These are phyloP conservation scores for Quercus phellos DNA, from an alignment of 331 rosid genomes.

Conservation along the genomic window DNA sequence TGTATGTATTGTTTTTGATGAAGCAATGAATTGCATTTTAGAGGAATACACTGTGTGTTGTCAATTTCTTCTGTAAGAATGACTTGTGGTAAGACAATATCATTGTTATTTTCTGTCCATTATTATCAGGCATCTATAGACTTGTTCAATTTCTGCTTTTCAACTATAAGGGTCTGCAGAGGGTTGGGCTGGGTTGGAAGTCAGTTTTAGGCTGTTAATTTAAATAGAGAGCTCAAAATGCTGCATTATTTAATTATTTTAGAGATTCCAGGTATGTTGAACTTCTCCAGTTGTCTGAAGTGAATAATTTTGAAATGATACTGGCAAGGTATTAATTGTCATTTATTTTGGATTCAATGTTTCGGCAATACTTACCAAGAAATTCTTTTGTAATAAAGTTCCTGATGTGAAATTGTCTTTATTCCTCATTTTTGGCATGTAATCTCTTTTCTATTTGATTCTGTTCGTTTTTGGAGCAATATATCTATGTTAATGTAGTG, in stretches of 20 bases:
- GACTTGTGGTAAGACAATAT: neutral
- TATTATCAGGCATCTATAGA: neutral
- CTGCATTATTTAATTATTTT: neutral
- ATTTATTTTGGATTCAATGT: neutral
- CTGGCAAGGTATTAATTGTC: neutral
- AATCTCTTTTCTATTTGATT: neutral
- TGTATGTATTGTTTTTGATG: neutral
- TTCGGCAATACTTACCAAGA: too few species aligned
- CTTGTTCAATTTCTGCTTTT: neutral
- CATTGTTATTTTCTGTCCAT: neutral
- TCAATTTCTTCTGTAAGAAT: neutral
- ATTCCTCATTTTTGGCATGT: neutral
- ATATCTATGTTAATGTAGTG: neutral
- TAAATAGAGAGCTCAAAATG: neutral
- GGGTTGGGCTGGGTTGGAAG: neutral
- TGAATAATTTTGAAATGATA: neutral
- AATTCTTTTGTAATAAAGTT: neutral
- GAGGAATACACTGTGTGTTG: neutral
- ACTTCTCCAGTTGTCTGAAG: neutral
- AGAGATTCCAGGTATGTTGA: conserved; percentile 1
- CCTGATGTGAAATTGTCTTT: neutral
- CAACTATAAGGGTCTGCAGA: neutral
- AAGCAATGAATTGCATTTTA: neutral
- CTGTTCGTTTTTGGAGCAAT: neutral
- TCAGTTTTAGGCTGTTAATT: neutral